Base-by-base conservation (phyloP, 371 early-diverging fungal genomes). In the Coemansia sp. region DNA sequence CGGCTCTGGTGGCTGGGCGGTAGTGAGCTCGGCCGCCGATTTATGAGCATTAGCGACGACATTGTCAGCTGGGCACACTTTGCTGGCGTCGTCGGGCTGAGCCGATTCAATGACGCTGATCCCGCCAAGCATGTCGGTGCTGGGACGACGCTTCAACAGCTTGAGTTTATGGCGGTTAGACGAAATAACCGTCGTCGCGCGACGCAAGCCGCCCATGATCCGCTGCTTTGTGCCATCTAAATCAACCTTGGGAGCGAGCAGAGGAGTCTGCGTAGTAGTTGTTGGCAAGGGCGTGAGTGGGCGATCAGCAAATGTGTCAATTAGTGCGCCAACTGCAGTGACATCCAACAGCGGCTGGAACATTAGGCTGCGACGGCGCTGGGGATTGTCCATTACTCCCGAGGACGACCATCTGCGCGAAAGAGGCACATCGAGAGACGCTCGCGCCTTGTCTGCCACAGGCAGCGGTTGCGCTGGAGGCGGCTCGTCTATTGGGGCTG, bases 291-390 rank as follows among this genome's bases (percentile, higher is more conserved):
- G 32, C 11, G 33, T n/a, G 34, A 33, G 50, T 29, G 46, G 43
- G 24, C 18, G n/a, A 8, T 16, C 8, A 4, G 55, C 18, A 24
- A 66, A 58, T 2, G 60, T 67, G 37, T 74, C 75, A 10, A 74
- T 64, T 8, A 74, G 33, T 14, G 69, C 48, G 11, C 75, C 62
- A 0, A 69, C 69, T 2, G 65, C 69, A 1, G 65, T 24, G 7
- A 69, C 69, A 33, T 74, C 66, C 42, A 74, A 34, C 36, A 69
- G 34, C 0, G 69, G 75, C 32, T 64, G 57, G 48, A 74, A 74
- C 75, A 74, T 74, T 8, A 74, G 69, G 33, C 75, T 74, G 16
- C 75, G 44, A 1, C 47, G 43, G 3, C 75, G 69, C 37, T 48
- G 64, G 9, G 74, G 67, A 37, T 32, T 1, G 50, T 29, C 40